Conservation (phyloP, 2,329 filamentous ascomycete genomes). For the Cladosporium sphaerospermum region DNA sequence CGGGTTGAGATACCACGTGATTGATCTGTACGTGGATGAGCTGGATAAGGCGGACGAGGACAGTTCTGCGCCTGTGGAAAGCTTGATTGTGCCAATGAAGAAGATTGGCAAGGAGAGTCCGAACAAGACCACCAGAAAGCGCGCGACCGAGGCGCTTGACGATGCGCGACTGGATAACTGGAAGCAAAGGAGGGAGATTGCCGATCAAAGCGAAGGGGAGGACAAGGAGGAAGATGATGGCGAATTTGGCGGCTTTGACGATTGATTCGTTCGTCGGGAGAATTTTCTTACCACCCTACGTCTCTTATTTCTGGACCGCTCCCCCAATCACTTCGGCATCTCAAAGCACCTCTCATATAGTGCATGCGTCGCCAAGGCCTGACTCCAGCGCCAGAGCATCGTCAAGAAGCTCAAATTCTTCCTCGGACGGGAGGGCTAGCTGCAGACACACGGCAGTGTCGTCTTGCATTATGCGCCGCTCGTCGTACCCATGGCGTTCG, state of each 20-base stretch:
- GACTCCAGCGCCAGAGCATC: no score
- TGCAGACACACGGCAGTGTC: no score
- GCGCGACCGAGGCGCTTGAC: conserved; percentile 62
- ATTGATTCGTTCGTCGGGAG: conserved; percentile 37
- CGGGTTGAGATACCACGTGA: conserved; percentile 75
- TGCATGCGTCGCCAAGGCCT: no score
- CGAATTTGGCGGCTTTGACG: conserved; percentile 56
- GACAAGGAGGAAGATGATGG: conserved; percentile 32
- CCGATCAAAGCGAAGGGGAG: conserved; percentile 35
- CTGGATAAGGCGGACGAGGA: conserved; percentile 61
- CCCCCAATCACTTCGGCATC: no score
- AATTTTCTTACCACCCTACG: no score
- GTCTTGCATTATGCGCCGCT: no score
- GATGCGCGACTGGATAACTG: conserved; percentile 70
- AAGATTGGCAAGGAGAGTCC: conserved; percentile 51
- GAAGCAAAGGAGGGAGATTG: conserved; percentile 33
- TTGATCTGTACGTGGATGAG: conserved; percentile 92
- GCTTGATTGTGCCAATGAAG: conserved; percentile 51
- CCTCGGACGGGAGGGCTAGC: no score
- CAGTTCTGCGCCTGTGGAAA: conserved; percentile 38
- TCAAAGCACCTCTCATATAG: no score
- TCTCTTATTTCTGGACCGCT: no score
- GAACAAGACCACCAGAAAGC: conserved; percentile 65
- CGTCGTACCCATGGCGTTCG: no score
- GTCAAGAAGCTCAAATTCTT: no score